phyloP scores from a whole-genome alignment of 768 basidiomycete genomes.

The Thelephora aurantiotincta region DNA sequence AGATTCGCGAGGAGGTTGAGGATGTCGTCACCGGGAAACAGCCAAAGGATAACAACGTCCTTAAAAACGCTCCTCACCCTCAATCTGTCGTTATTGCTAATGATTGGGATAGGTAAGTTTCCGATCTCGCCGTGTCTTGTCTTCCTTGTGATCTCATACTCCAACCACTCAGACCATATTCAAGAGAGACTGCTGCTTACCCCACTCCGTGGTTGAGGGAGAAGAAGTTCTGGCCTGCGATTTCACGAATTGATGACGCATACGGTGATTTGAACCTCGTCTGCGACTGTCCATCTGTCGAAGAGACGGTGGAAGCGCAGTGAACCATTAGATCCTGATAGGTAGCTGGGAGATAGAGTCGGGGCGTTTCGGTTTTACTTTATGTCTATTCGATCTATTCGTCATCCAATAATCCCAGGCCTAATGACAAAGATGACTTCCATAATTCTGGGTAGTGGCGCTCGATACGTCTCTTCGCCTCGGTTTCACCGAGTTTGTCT shows the following conservation, averaged over 20 bases:
- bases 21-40: constrained; percentile 80
- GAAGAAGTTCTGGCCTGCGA: constrained; percentile 95
- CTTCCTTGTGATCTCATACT: neutral
- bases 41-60: constrained; percentile 79
- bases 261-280: constrained; percentile 87
- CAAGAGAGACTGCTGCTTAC: constrained; percentile 82
- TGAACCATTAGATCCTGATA: constrained; percentile 10
- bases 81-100: constrained; percentile 55
- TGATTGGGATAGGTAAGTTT: constrained; percentile 72
- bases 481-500: constrained; percentile 25
- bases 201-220: constrained; percentile 71
- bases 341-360: neutral
- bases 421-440: constrained; percentile 11
- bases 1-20: constrained; percentile 84
- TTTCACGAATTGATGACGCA: constrained; percentile 87
- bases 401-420: constrained; percentile 2
- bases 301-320: constrained; percentile 42
- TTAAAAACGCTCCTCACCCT: constrained; percentile 93
- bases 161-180: constrained; percentile 52
- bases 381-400: neutral
- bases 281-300: constrained; percentile 82
- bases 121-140: neutral
- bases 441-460: constrained; percentile 25
- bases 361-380: neutral
- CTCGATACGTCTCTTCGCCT: constrained; percentile 32